Evolutionary conservation across 148 eudicot genomes (phyloP).

Genomic region (Salicornia ramosissima): DNA sequence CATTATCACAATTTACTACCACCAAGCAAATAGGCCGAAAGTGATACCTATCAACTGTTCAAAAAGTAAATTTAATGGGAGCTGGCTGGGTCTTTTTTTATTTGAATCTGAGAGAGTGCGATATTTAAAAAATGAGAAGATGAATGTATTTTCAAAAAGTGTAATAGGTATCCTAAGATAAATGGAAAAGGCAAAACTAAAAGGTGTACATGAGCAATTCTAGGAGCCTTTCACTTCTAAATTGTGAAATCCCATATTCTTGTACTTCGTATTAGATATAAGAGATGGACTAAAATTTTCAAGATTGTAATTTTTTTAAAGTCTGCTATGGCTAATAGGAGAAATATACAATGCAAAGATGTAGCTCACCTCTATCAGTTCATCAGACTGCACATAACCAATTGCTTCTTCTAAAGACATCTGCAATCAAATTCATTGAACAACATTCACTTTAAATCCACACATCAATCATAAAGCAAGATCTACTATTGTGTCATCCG

Average conservation of each 20-base stretch:
- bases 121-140: no score
- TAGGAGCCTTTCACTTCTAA: background rate
- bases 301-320: background rate
- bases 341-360: background rate
- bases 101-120: no score
- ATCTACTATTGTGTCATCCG: background rate
- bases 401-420: slow-evolving; percentile 95
- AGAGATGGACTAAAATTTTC: background rate
- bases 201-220: background rate
- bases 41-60: no score
- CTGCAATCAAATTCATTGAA: slow-evolving; percentile 36
- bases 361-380: slow-evolving; percentile 79
- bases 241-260: background rate
- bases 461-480: background rate
- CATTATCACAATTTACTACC: no score
- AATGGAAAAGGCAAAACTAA: no score
- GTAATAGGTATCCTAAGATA: no score
- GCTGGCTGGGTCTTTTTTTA: no score
- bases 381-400: slow-evolving; percentile 94
- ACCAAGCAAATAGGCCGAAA: no score
- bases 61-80: no score
- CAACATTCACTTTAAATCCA: background rate
- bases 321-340: background rate
- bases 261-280: background rate
- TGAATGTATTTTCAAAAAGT: no score